Evolutionary conservation across 306 rosid species (phyloP).

Genomic region (Arachis hypogaea): DNA sequence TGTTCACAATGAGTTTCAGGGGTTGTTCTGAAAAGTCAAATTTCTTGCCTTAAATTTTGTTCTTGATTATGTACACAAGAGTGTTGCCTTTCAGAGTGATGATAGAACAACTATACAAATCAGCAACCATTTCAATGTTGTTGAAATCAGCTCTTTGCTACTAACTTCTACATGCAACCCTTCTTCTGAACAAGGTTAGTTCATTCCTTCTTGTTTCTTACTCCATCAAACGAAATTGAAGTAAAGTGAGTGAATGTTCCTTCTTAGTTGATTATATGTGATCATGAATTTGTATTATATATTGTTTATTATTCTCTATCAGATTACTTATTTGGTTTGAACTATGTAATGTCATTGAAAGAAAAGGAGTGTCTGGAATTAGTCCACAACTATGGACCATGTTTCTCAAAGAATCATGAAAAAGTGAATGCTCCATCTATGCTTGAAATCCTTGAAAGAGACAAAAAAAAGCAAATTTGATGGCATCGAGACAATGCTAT

Average conservation of each 20-base stretch:
- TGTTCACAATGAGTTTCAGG: conserved; percentile 73
- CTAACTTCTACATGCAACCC: background rate
- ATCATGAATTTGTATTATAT: too few relatives aligned
- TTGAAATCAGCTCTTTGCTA: background rate
- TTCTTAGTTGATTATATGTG: too few relatives aligned
- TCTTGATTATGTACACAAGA: background rate
- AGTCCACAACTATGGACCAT: background rate
- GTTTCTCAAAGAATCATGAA: background rate
- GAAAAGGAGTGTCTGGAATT: background rate
- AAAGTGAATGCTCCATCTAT: background rate
- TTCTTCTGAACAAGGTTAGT: background rate
- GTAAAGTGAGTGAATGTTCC: too few relatives aligned
- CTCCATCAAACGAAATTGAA: too few relatives aligned
- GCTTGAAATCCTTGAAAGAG: background rate
- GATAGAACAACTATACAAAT: too few relatives aligned
- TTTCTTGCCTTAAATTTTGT: background rate
- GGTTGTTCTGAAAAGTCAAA: conserved; percentile 78
- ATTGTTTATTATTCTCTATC: too few relatives aligned
- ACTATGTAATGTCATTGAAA: background rate
- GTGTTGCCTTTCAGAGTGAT: conserved; percentile 1
- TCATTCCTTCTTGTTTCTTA: too few relatives aligned
- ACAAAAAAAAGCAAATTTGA: background rate
- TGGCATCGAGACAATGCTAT: background rate
- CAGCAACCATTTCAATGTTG: background rate
- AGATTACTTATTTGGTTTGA: background rate